These are phyloP conservation scores for Zancudomyces culisetae DNA, from an alignment of 371 early-diverging fungal genomes.

Conservation along the genomic window DNA sequence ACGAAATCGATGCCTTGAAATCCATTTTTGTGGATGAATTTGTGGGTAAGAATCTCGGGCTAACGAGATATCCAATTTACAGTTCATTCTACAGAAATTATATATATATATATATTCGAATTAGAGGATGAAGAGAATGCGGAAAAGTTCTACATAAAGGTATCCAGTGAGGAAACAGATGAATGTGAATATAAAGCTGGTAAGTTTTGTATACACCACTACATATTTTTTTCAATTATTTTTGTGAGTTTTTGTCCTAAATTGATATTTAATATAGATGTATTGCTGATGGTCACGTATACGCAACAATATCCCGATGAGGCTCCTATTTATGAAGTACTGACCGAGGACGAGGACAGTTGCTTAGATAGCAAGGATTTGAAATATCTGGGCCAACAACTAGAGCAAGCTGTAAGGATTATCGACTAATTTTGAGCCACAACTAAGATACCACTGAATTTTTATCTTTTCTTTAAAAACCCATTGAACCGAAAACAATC, in stretches of 20 bases:
- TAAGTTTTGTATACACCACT: background rate
- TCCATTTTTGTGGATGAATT: constrained; percentile 88
- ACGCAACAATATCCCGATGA: constrained; percentile 75
- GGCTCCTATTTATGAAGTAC: constrained; percentile 47
- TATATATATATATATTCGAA: constrained; percentile 1
- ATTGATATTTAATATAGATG: constrained; percentile 3
- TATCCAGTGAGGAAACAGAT: constrained; percentile 2
- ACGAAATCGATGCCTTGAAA: constrained; percentile 76
- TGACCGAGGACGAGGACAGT: constrained; percentile 26
- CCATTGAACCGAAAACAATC: too few species aligned
- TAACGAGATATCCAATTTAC: background rate
- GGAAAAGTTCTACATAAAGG: background rate
- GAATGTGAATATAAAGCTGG: background rate
- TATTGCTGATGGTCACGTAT: constrained; percentile 50
- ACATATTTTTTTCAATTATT: too few species aligned
- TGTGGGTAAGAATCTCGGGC: constrained; percentile 25
- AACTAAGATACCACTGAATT: too few species aligned
- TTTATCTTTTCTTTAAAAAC: too few species aligned
- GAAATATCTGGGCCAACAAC: constrained; percentile 1
- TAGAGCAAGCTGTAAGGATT: constrained; percentile 5
- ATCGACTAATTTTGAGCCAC: background rate
- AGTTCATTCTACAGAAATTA: background rate
- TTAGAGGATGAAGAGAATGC: constrained; percentile 1
- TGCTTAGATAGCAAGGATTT: constrained; percentile 4
- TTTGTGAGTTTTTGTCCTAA: too few species aligned